A percentile compares a stretch with the other conserved stretches of the same genome.
These are phyloP conservation scores for Xerocomellus amylosporus DNA, from an alignment of 768 basidiomycete species.

Conservation along the genomic window DNA sequence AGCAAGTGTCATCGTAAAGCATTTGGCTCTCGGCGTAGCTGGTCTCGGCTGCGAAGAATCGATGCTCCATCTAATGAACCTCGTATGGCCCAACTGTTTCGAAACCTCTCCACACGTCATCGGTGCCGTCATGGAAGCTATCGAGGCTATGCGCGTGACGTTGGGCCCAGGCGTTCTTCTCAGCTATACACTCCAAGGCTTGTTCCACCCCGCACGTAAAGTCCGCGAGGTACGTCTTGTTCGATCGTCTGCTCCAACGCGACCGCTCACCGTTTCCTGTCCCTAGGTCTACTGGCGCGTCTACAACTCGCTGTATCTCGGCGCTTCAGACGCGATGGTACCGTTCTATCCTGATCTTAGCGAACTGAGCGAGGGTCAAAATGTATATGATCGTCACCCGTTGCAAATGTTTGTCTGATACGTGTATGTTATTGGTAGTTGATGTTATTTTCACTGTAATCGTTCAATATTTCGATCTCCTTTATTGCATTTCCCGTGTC, in stretches of 20 bases:
- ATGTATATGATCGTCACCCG: conserved; percentile 82
- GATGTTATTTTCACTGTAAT: conserved; percentile 7
- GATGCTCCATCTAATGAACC: conserved; percentile 95
- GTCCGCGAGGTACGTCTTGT: conserved; percentile 79
- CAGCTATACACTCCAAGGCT: conserved; percentile 89
- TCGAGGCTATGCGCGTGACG: conserved; percentile 96
- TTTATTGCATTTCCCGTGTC: neutral
- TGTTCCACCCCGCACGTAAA: conserved; percentile 96
- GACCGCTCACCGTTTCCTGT: neutral
- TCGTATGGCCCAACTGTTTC: conserved; percentile 99
- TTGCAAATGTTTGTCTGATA: conserved; percentile 77
- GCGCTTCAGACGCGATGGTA: conserved; percentile 86
- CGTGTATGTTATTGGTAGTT: conserved; percentile 8
- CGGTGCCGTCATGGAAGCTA: conserved; percentile 95
- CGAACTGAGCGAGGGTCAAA: conserved; percentile 88
- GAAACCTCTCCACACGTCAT: conserved; percentile 99
- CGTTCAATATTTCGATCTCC: neutral
- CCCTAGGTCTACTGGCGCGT: conserved; percentile 82
- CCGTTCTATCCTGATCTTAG: conserved; percentile 93
- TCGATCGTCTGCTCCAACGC: neutral
- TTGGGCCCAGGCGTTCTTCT: conserved; percentile 91
- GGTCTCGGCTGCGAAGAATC: conserved; percentile 98
- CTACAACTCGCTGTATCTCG: conserved; percentile 93
- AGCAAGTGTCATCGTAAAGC: conserved; percentile 97
- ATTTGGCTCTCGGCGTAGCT: conserved; percentile 93